A percentile compares a stretch with the other conserved stretches of the same genome.
phyloP scores from a whole-genome alignment of 352 stramenopile genomes.

The Globisporangium viniferum region DNA sequence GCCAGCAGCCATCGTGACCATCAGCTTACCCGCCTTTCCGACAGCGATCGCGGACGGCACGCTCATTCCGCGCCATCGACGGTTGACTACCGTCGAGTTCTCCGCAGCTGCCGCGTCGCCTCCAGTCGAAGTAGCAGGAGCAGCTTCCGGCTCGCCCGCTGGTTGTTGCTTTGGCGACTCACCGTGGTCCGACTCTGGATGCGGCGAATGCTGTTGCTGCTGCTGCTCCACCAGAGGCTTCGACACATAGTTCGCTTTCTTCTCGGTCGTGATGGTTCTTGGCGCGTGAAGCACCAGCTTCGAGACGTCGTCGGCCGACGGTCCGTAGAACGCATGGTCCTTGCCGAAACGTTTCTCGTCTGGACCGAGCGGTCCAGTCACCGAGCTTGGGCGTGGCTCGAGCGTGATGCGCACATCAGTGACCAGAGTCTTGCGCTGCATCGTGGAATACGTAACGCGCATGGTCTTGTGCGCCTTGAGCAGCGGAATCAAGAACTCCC shows the following conservation, averaged over 20 bases:
- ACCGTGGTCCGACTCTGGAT: neutral
- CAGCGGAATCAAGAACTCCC: constrained; percentile 60
- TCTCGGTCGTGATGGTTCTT: constrained; percentile 47
- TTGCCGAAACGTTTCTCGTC: constrained; percentile 65
- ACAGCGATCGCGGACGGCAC: constrained; percentile 19
- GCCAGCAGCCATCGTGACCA: constrained; percentile 64
- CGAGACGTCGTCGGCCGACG: constrained; percentile 53
- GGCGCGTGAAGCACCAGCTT: constrained; percentile 70
- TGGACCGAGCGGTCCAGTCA: constrained; percentile 45
- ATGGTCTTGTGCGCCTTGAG: constrained; percentile 71
- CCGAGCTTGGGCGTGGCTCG: constrained; percentile 65
- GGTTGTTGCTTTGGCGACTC: constrained; percentile 16
- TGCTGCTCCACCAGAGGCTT: constrained; percentile 35
- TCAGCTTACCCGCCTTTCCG: constrained; percentile 53
- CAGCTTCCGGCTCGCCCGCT: constrained; percentile 10
- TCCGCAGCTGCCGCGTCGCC: constrained; percentile 13
- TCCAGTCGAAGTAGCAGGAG: constrained; percentile 1
- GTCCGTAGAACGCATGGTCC: constrained; percentile 68
- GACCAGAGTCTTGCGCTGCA: constrained; percentile 70
- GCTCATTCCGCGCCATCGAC: constrained; percentile 56
- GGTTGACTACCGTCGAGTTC: constrained; percentile 17
- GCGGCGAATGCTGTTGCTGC: neutral
- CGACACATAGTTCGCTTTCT: constrained; percentile 70
- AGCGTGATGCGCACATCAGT: constrained; percentile 78
- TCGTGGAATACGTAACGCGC: constrained; percentile 61